phyloP scores from a whole-genome alignment of 352 stramenopile species.

The Phytophthora sp. region DNA sequence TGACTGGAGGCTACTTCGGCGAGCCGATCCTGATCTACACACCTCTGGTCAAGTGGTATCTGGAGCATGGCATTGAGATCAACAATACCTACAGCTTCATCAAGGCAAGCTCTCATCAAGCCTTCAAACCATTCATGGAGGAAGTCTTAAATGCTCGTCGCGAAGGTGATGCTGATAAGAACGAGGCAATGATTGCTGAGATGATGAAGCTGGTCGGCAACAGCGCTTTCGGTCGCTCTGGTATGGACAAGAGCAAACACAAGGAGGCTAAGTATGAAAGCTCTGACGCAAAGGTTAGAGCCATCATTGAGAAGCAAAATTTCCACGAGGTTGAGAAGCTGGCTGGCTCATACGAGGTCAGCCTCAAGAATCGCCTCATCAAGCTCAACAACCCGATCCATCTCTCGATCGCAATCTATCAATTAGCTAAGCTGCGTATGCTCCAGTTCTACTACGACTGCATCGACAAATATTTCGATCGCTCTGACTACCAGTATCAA shows the following conservation, averaged over 20 bases:
- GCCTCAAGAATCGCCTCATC: not conserved
- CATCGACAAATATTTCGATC: not conserved
- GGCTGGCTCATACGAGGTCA: not conserved
- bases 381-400: not conserved
- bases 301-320: not conserved
- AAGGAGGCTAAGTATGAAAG: not conserved
- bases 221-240: slow-evolving; percentile 1
- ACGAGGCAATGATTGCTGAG: not conserved
- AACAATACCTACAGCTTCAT: not conserved
- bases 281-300: not conserved
- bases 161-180: not conserved
- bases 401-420: not conserved
- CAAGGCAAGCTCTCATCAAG: not conserved
- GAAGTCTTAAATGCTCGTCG: not conserved
- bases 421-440: not conserved
- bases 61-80: not conserved
- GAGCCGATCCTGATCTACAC: not conserved
- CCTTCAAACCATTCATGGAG: not conserved
- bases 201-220: not conserved
- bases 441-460: slow-evolving; percentile 2
- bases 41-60: not conserved
- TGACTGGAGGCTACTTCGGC: not conserved
- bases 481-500: not conserved
- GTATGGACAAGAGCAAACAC: not conserved
- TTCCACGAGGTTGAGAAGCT: not conserved